A percentile compares a stretch with the other conserved stretches of the same genome.
Evolutionary conservation across 129 eudicot species (phyloP).

Genomic region (Chrysanthemum lavandulifolium): DNA sequence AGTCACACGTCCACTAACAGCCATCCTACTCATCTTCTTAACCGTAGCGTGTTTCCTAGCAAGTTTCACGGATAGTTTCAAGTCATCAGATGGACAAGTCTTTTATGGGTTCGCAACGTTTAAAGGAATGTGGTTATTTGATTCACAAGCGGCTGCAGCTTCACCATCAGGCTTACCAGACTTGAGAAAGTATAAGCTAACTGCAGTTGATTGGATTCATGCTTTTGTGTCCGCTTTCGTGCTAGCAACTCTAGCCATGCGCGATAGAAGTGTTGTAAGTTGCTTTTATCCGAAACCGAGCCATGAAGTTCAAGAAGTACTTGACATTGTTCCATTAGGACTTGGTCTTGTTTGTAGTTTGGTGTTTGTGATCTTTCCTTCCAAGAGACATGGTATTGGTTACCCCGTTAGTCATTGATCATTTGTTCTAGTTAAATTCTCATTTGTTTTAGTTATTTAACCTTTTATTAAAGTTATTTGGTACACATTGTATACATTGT

Average conservation of each 20-base stretch:
- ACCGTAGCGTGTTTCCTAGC: slow-evolving; percentile 71
- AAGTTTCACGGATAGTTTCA: slow-evolving; percentile 83
- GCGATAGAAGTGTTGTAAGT: slow-evolving; percentile 63
- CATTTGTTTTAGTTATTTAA: neutral
- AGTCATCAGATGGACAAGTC: slow-evolving; percentile 63
- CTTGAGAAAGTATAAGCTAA: slow-evolving; percentile 46
- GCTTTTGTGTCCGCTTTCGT: slow-evolving; percentile 67
- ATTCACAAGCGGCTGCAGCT: slow-evolving; percentile 38
- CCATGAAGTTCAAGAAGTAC: slow-evolving; percentile 53
- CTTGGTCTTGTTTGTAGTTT: slow-evolving; percentile 63
- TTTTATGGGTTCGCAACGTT: slow-evolving; percentile 67
- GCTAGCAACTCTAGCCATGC: slow-evolving; percentile 55
- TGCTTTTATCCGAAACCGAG: slow-evolving; percentile 73
- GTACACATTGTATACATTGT: slow-evolving; percentile 5
- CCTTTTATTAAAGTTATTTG: neutral
- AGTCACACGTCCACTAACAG: slow-evolving; percentile 64
- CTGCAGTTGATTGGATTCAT: slow-evolving; percentile 61
- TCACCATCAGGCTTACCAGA: slow-evolving; percentile 42
- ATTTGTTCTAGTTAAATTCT: neutral
- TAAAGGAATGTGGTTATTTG: slow-evolving; percentile 83
- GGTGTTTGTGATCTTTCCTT: slow-evolving; percentile 77
- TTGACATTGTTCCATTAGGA: slow-evolving; percentile 69
- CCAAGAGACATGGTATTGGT: slow-evolving; percentile 84
- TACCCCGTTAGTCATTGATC: slow-evolving; percentile 60
- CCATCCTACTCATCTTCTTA: slow-evolving; percentile 54